Percentiles rank a stretch among this genome's conserved stretches.
Evolutionary conservation across 2,329 filamentous ascomycete genomes (phyloP).

Genomic region (Ophiocordyceps camponoti-rufipedis): DNA sequence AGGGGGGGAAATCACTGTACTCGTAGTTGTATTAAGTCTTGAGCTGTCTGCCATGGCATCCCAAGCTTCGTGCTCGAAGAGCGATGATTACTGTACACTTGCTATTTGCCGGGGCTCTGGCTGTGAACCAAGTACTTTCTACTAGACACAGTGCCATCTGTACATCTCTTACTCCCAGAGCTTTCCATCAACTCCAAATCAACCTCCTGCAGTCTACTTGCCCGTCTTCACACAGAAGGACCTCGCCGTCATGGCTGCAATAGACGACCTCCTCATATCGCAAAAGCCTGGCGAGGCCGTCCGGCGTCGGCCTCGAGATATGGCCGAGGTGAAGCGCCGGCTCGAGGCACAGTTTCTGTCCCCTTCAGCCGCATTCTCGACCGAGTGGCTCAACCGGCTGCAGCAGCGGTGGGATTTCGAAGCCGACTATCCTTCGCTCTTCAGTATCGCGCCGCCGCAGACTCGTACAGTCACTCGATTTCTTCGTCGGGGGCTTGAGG

Average conservation of each 20-base stretch:
- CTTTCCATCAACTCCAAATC: neutral
- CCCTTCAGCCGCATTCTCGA: constrained; percentile 62
- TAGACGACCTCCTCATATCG: constrained; percentile 15
- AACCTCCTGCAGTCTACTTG: neutral
- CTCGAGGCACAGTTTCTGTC: constrained; percentile 64
- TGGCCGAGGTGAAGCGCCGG: constrained; percentile 40
- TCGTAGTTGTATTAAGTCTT: neutral
- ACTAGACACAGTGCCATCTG: neutral
- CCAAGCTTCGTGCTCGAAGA: neutral
- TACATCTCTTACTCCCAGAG: neutral
- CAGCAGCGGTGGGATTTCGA: constrained; percentile 81
- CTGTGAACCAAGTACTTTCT: neutral
- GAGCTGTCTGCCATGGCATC: neutral
- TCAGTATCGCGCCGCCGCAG: constrained; percentile 76
- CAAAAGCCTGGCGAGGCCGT: constrained; percentile 7
- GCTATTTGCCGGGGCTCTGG: no score
- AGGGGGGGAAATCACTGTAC: neutral
- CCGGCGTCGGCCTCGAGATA: constrained; percentile 15
- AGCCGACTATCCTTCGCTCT: constrained; percentile 66
- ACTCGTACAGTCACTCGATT: constrained; percentile 91
- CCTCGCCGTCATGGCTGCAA: constrained; percentile 12
- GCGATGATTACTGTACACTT: neutral
- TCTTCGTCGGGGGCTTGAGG: constrained; percentile 76
- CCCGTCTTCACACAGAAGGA: no score
- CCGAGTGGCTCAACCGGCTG: constrained; percentile 71